Percentiles rank a stretch among this genome's conserved stretches.
Conservation (phyloP, 148 eudicot genomes). For the Talinum fruticosum region DNA sequence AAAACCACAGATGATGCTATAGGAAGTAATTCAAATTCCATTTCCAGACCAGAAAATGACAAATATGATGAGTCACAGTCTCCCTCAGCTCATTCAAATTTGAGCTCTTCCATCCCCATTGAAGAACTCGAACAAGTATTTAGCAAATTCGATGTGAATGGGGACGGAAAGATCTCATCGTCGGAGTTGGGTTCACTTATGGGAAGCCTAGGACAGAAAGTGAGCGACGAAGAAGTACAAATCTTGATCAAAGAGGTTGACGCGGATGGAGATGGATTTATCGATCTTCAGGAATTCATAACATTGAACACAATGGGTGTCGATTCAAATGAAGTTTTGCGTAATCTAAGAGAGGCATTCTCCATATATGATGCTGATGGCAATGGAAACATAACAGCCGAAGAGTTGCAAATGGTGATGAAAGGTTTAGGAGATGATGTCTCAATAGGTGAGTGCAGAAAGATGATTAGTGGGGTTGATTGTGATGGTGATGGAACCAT, state of each 20-base stretch:
- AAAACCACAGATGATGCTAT: background rate
- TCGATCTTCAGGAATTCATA: slow-evolving; percentile 27
- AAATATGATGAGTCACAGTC: background rate
- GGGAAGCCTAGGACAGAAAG: slow-evolving; percentile 30
- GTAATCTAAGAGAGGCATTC: slow-evolving; percentile 26
- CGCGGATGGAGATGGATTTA: slow-evolving; percentile 32
- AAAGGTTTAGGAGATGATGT: slow-evolving; percentile 32
- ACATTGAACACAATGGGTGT: slow-evolving; percentile 24
- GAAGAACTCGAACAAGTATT: slow-evolving; percentile 33
- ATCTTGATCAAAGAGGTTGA: slow-evolving; percentile 27
- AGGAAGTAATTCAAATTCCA: background rate
- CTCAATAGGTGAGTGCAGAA: slow-evolving; percentile 26
- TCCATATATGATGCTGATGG: slow-evolving; percentile 34
- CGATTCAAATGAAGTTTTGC: slow-evolving; percentile 24
- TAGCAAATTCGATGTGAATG: slow-evolving; percentile 32
- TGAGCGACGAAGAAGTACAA: slow-evolving; percentile 19
- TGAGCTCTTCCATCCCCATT: slow-evolving; percentile 5
- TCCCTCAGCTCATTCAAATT: slow-evolving; percentile 15
- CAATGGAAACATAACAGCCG: slow-evolving; percentile 28
- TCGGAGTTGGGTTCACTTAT: slow-evolving; percentile 28
- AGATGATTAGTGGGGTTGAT: slow-evolving; percentile 35
- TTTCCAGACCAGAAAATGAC: background rate
- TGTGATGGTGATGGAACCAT: slow-evolving; percentile 33
- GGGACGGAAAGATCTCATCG: slow-evolving; percentile 28
- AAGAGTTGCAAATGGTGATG: slow-evolving; percentile 34